phyloP scores from a whole-genome alignment of 106 monocot genomes.

The Ottelia alismoides region DNA sequence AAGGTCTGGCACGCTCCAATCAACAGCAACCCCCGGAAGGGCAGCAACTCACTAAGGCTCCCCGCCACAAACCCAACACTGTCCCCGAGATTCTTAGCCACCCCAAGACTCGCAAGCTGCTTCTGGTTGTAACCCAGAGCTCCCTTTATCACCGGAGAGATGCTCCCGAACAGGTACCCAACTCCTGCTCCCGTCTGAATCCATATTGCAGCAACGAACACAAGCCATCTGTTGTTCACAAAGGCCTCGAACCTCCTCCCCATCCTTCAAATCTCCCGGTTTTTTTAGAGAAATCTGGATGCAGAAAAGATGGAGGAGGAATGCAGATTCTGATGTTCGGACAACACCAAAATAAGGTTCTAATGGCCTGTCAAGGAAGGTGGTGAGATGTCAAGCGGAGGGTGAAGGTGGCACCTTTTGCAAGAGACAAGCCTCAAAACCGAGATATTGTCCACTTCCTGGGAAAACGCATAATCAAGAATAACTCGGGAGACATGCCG shows the following conservation, averaged over 20 bases:
- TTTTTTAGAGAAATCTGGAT: no score
- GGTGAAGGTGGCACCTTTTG: no score
- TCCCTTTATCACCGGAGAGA: conserved; percentile 50
- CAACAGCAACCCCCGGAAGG: conserved; percentile 40
- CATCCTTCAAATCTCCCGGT: neutral
- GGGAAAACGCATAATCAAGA: no score
- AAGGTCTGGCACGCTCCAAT: conserved; percentile 45
- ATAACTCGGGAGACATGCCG: no score
- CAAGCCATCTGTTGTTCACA: conserved; percentile 49
- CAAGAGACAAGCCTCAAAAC: no score
- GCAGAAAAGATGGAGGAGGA: no score
- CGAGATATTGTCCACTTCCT: no score
- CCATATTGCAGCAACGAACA: conserved; percentile 66
- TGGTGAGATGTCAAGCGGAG: no score
- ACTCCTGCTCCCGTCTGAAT: conserved; percentile 35
- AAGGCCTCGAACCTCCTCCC: conserved; percentile 5
- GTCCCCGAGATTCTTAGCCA: conserved; percentile 58
- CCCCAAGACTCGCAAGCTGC: conserved; percentile 39
- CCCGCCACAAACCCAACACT: conserved; percentile 47
- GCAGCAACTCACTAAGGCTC: conserved; percentile 30
- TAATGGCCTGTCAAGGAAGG: no score
- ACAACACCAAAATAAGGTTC: no score
- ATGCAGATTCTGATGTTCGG: no score
- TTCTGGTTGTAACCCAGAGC: conserved; percentile 57
- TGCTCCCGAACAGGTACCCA: conserved; percentile 58